Evolutionary conservation across 2,329 filamentous ascomycete genomes (phyloP).

Genomic region (Aurifilum marmelostoma): DNA sequence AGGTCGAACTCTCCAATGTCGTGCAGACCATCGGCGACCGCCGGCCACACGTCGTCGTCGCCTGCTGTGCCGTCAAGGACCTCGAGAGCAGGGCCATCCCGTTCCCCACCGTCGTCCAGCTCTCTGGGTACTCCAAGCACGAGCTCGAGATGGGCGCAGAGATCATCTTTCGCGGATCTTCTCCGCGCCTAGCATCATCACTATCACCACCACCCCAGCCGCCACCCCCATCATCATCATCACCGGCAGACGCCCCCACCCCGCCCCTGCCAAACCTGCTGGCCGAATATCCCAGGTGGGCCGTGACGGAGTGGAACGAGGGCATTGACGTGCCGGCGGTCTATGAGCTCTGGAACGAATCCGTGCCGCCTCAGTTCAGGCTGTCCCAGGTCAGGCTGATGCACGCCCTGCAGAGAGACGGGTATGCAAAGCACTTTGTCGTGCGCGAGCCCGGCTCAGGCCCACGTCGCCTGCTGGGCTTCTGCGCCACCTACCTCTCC

Average conservation of each 20-base stretch:
- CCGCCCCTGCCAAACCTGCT: not conserved
- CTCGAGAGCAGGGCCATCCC: conserved; percentile 43
- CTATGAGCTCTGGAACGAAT: conserved; percentile 52
- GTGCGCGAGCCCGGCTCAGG: conserved; percentile 51
- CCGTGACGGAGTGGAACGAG: conserved; percentile 45
- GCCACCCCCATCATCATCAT: conserved; percentile 33
- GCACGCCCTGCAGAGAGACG: conserved; percentile 54
- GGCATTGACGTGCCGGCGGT: conserved; percentile 45
- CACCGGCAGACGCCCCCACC: conserved; percentile 28
- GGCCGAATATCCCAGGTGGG: conserved; percentile 45
- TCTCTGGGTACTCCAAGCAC: conserved; percentile 50
- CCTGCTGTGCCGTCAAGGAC: conserved; percentile 51
- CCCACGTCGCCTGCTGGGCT: conserved; percentile 52
- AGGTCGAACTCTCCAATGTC: conserved; percentile 54
- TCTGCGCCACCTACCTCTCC: conserved; percentile 63
- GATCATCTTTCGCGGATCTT: conserved; percentile 51
- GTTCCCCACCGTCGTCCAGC: conserved; percentile 58
- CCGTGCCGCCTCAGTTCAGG: conserved; percentile 50
- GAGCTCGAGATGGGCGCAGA: conserved; percentile 56
- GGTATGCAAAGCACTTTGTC: conserved; percentile 61
- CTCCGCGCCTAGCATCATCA: too few relatives aligned
- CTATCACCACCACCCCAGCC: too few relatives aligned
- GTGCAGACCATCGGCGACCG: conserved; percentile 49
- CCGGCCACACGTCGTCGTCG: conserved; percentile 55
- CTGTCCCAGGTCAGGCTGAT: conserved; percentile 48